Evolutionary conservation across 768 basidiomycete genomes (phyloP).

Genomic region (Xerocomellus chrysenteron): DNA sequence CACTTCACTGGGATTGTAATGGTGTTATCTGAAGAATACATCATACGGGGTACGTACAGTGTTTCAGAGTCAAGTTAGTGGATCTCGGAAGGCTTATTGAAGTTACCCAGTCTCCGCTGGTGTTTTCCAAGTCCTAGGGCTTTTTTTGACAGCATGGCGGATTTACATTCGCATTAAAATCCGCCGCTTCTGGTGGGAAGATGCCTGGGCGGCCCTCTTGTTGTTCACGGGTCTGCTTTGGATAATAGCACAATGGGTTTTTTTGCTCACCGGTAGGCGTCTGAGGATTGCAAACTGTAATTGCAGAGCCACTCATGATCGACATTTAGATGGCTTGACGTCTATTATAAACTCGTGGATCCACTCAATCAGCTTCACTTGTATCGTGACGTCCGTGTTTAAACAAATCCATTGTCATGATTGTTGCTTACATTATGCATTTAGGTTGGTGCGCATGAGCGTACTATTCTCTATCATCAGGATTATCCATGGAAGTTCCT

Average conservation of each 20-base stretch:
- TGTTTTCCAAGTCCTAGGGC: conserved; percentile 13
- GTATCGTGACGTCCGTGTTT: conserved; percentile 6
- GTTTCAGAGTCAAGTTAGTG: not conserved
- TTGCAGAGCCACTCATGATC: not conserved
- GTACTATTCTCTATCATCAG: conserved; percentile 21
- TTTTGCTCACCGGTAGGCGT: conserved; percentile 4
- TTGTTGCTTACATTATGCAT: not conserved
- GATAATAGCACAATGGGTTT: conserved; percentile 12
- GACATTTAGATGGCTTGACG: conserved; percentile 1
- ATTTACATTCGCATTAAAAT: conserved; percentile 18
- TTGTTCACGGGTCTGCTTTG: conserved; percentile 13
- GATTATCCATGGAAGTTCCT: conserved; percentile 2
- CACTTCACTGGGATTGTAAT: not conserved
- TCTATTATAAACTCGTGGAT: conserved; percentile 13
- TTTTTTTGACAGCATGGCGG: conserved; percentile 17
- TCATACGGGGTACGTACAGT: conserved; percentile 5
- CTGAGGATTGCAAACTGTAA: not conserved
- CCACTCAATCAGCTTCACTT: conserved; percentile 9
- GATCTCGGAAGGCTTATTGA: not conserved
- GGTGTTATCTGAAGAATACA: not conserved
- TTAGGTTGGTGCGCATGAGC: conserved; percentile 19
- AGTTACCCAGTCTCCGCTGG: conserved; percentile 4
- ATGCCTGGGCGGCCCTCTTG: conserved; percentile 13
- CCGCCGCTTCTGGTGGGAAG: conserved; percentile 21
- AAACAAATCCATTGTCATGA: not conserved